phyloP scores from a whole-genome alignment of 1,284 basidiomycete genomes.

The Fistulina hepatica region DNA sequence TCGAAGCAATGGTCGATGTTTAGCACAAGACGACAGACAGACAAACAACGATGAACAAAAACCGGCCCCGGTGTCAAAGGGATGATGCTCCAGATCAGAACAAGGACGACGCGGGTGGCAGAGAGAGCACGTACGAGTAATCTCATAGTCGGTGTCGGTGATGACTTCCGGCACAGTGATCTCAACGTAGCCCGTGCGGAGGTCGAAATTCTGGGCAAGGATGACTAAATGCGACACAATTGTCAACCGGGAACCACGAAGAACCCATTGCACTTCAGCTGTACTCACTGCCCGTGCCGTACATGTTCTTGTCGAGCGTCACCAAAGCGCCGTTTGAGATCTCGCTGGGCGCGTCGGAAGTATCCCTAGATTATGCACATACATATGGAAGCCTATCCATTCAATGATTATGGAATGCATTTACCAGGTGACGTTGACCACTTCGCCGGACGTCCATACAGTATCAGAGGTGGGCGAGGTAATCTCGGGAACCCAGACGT shows the following conservation, averaged over 20 bases:
- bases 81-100: neutral
- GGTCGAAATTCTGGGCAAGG: conserved; percentile 12
- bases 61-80: too few relatives aligned
- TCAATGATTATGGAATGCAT: neutral
- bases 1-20: too few relatives aligned
- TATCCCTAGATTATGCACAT: neutral
- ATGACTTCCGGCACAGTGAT: conserved; percentile 12
- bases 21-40: too few relatives aligned
- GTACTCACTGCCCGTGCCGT: conserved; percentile 9
- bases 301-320: conserved; percentile 2
- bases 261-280: neutral
- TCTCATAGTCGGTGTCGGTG: conserved; percentile 4
- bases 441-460: conserved; percentile 4
- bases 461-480: conserved; percentile 10
- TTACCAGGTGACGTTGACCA: conserved; percentile 11
- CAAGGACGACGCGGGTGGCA: neutral
- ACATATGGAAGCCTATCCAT: neutral
- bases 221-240: conserved; percentile 2
- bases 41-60: too few relatives aligned
- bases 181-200: conserved; percentile 9
- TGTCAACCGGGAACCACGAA: neutral
- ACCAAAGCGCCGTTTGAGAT: conserved; percentile 10
- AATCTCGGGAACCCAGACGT: conserved; percentile 11
- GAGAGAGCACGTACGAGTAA: conserved; percentile 8
- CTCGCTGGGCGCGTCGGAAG: conserved; percentile 5